These are phyloP conservation scores for Fraxinus americana DNA, from an alignment of 257 asterid genomes.

Conservation along the genomic window DNA sequence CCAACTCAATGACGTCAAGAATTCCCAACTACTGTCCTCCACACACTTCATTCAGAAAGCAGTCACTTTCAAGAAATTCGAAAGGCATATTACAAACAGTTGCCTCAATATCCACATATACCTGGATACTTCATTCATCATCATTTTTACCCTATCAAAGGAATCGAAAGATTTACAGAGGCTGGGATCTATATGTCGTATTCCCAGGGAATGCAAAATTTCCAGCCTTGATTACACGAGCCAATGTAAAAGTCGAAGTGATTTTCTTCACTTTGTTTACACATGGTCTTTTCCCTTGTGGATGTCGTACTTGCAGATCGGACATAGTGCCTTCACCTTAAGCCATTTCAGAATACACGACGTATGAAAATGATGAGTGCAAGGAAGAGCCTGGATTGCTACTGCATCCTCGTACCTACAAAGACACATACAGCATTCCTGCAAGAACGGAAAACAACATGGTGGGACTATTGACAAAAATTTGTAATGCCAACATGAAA, in stretches of 20 bases:
- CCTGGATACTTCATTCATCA: not conserved
- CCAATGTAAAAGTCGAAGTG: not conserved
- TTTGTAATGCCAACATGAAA: no score
- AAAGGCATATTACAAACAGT: not conserved
- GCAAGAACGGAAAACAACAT: constrained; percentile 23
- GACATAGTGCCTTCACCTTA: constrained; percentile 95
- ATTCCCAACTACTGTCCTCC: not conserved
- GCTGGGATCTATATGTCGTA: constrained; percentile 9
- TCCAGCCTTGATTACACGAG: not conserved
- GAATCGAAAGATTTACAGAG: not conserved
- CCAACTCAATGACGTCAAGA: not conserved
- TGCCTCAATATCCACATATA: not conserved
- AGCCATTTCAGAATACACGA: constrained; percentile 90
- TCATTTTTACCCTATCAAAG: not conserved
- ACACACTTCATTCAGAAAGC: not conserved
- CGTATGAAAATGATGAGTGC: constrained; percentile 79
- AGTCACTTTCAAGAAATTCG: not conserved
- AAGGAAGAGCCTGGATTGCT: constrained; percentile 78
- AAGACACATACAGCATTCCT: constrained; percentile 97
- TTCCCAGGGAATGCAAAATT: constrained; percentile 18
- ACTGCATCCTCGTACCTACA: constrained; percentile 70
- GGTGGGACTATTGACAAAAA: not conserved
- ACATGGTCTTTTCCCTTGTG: constrained; percentile 85
- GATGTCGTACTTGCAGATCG: constrained; percentile 90
- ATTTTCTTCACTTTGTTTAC: constrained; percentile 25